Percentiles rank a stretch among this genome's conserved stretches.
phyloP scores from a whole-genome alignment of 1,284 basidiomycete genomes.

The Trichosporon inkin region DNA sequence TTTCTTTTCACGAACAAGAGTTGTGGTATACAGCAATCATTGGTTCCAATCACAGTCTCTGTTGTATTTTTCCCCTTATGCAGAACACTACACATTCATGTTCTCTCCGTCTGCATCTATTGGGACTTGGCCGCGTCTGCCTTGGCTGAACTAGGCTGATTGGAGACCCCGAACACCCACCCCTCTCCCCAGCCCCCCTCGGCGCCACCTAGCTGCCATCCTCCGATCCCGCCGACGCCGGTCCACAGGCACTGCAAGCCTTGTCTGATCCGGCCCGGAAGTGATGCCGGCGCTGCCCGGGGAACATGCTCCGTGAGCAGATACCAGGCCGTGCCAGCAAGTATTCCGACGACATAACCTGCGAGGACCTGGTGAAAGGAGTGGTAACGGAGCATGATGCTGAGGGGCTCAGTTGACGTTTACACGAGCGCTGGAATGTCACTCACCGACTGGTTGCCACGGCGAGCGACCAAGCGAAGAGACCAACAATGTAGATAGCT shows the following conservation, averaged over 20 bases:
- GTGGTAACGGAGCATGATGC: slow-evolving; percentile 47
- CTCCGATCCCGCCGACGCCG: slow-evolving; percentile 41
- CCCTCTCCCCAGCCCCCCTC: slow-evolving; percentile 44
- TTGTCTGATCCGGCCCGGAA: slow-evolving; percentile 25
- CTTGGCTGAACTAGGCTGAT: no score
- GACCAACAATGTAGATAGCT: slow-evolving; percentile 36
- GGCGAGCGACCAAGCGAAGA: slow-evolving; percentile 39
- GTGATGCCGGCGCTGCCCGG: slow-evolving; percentile 23
- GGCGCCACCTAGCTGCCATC: slow-evolving; percentile 37
- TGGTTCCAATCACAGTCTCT: no score
- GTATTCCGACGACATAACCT: slow-evolving; percentile 37
- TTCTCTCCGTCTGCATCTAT: neutral
- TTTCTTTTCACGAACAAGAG: neutral
- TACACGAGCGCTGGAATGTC: neutral
- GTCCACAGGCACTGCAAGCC: slow-evolving; percentile 33
- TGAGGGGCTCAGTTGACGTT: slow-evolving; percentile 9
- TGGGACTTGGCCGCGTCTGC: slow-evolving; percentile 8
- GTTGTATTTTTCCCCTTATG: slow-evolving; percentile 8
- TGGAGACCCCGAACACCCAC: slow-evolving; percentile 21
- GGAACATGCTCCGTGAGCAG: slow-evolving; percentile 38
- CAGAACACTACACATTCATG: neutral
- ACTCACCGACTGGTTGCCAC: slow-evolving; percentile 25
- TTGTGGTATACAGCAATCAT: neutral
- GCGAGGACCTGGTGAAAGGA: slow-evolving; percentile 38
- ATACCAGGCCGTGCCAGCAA: slow-evolving; percentile 33